Evolutionary conservation across 1,139 yeast species (phyloP), one percentile per base, ranked within the genome.

Genomic region (Pichia sp.): DNA sequence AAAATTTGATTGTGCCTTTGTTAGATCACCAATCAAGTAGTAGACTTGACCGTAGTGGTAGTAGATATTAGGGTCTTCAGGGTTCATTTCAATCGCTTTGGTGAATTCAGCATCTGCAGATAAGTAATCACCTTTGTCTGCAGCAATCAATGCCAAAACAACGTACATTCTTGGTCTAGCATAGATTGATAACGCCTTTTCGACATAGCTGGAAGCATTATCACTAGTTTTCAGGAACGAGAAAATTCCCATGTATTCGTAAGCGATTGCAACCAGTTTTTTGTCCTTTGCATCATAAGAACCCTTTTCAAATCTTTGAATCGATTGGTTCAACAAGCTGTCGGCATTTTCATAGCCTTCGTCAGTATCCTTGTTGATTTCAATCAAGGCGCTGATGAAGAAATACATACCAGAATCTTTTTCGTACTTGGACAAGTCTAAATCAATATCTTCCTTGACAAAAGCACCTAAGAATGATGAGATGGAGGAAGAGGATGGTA

Each of bases 31-130:
- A 59, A 89, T 82, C 64, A 93, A 77, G 74, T 92, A 93, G 70
- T 79, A 81, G 69, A 92, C 80, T 79, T 95, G 99, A 63, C 96
- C 99, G 68, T 88, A 85, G 75, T 95, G 99, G 77, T 93, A 93
- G 75, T 84, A 89, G 62, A 87, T 82, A 69, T 95, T 97, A 43
- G 96, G 82, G 68, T 84, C 82, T 40, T 80, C 73, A 50, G 93
- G 83, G 67, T 88, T 85, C 62, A 87, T 70, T 59, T 78, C 75
- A 61, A 84, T 77, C 44, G 98, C 99, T 55, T 78, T 75, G 53
- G 81, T 81, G 66, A 93, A 90, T 71, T 87, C 90, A 54, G 75
- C 72, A 59, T 81, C 78, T 47, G 96, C 87, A 59, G 79, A 82
- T 34, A 75, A 75, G 60, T 81, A 77, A 50, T 66, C 82, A 68